A percentile compares a stretch with the other conserved stretches of the same genome.
phyloP scores from a whole-genome alignment of 495 filamentous ascomycete species.

The Penicillium pulvis region DNA sequence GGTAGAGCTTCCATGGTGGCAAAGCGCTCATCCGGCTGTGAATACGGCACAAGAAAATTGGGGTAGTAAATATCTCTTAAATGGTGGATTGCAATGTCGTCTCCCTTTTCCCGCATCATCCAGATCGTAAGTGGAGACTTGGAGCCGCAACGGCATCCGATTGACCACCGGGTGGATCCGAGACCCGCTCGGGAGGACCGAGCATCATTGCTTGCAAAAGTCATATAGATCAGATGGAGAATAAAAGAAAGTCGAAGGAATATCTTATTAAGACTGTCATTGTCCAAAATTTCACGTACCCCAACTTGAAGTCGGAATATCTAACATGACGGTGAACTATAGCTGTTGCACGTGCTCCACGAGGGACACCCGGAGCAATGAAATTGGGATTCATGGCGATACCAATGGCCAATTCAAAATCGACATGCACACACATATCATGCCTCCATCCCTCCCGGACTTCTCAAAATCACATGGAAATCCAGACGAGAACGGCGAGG shows the following conservation, averaged over 20 bases:
- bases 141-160: conserved; percentile 16
- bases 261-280: background rate
- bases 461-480: conserved; percentile 15
- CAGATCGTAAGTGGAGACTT: background rate
- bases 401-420: conserved; percentile 18
- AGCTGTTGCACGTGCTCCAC: conserved; percentile 1
- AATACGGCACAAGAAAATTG: background rate
- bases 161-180: conserved; percentile 20
- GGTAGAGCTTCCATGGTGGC: background rate
- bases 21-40: background rate
- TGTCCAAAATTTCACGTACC: background rate
- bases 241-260: background rate
- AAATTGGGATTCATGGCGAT: background rate
- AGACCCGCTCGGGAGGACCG: conserved; percentile 4
- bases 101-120: background rate
- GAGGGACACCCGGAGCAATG: background rate
- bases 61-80: background rate
- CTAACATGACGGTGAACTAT: background rate
- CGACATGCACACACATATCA: conserved; percentile 29
- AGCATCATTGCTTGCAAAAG: background rate
- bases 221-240: background rate
- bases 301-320: background rate
- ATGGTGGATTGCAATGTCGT: background rate
- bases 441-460: conserved; percentile 25
- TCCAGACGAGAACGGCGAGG: conserved; percentile 1